These are phyloP conservation scores for Shiraia bambusicola DNA, from an alignment of 2,329 filamentous ascomycete genomes.

Conservation along the genomic window DNA sequence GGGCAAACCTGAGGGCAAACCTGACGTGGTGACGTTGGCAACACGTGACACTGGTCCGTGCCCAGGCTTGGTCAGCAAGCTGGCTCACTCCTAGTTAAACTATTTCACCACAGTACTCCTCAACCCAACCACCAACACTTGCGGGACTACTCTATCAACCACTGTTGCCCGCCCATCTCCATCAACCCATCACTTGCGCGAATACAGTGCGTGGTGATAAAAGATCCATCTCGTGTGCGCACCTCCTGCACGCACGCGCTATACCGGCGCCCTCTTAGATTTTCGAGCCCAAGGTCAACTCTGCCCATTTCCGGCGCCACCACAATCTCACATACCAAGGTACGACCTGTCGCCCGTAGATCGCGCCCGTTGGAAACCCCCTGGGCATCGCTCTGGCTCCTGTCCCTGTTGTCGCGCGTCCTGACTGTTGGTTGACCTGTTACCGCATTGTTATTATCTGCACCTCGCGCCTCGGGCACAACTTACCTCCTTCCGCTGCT, in stretches of 20 bases:
- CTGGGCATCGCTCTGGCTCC: conserved; percentile 24
- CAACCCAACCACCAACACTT: conserved; percentile 21
- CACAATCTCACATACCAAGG: conserved; percentile 19
- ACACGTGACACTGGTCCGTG: conserved; percentile 9
- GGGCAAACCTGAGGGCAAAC: too few species aligned
- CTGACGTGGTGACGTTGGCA: conserved; percentile 9
- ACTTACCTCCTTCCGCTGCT: conserved; percentile 25
- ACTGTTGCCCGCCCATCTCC: conserved; percentile 22
- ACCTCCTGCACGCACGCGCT: conserved; percentile 9
- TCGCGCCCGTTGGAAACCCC: conserved; percentile 23
- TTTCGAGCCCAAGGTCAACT: conserved; percentile 21
- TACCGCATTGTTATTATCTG: conserved; percentile 16
- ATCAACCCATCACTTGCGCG: conserved; percentile 16
- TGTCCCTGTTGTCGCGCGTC: conserved; percentile 22
- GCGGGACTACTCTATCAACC: conserved; percentile 21
- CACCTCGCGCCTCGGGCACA: conserved; percentile 24
- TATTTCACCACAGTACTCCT: conserved; percentile 14
- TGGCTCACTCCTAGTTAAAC: neutral
- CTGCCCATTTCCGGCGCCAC: conserved; percentile 16
- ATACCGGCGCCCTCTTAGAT: conserved; percentile 15
- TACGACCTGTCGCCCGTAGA: conserved; percentile 28
- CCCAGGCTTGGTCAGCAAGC: conserved; percentile 4
- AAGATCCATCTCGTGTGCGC: conserved; percentile 7
- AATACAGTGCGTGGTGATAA: conserved; percentile 16
- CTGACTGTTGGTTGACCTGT: conserved; percentile 5